Conservation (phyloP, 768 basidiomycete genomes). For the Leccinum subtestaceum region DNA sequence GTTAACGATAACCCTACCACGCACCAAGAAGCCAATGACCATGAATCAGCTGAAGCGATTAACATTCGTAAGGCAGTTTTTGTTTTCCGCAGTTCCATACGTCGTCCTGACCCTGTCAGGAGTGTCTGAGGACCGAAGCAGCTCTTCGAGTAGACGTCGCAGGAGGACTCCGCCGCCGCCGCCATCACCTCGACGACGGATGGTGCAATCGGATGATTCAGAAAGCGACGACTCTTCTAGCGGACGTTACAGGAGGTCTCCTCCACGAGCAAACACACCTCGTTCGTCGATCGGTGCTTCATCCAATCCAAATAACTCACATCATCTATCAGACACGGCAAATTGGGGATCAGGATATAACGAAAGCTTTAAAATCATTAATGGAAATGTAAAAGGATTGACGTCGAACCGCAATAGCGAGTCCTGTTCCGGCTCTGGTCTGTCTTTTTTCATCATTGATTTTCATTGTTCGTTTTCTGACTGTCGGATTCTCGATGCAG, state of each 20-base stretch:
- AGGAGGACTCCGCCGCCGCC: constrained; percentile 1
- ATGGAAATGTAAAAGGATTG: neutral
- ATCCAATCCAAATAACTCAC: neutral
- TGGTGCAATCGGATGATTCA: neutral
- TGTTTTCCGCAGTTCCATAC: neutral
- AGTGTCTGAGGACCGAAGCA: neutral
- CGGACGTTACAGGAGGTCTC: too few relatives aligned
- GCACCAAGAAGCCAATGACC: neutral
- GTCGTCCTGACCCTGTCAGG: constrained; percentile 4
- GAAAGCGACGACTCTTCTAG: too few relatives aligned
- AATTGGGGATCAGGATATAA: neutral
- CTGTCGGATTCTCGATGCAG: neutral
- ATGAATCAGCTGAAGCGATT: neutral
- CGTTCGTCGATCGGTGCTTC: neutral
- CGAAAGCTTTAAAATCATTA: neutral
- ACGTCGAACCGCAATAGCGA: constrained; percentile 9
- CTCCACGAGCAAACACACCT: neutral
- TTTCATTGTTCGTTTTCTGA: neutral
- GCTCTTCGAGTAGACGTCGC: neutral
- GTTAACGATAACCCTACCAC: neutral
- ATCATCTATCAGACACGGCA: neutral
- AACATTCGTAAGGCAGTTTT: constrained; percentile 1
- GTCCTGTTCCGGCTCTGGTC: constrained; percentile 11
- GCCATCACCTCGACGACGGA: neutral
- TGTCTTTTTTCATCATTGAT: neutral